Percentiles rank a stretch among this genome's conserved stretches.
Evolutionary conservation across 345 rosid species (phyloP).

Genomic region (Nasturtium officinale): DNA sequence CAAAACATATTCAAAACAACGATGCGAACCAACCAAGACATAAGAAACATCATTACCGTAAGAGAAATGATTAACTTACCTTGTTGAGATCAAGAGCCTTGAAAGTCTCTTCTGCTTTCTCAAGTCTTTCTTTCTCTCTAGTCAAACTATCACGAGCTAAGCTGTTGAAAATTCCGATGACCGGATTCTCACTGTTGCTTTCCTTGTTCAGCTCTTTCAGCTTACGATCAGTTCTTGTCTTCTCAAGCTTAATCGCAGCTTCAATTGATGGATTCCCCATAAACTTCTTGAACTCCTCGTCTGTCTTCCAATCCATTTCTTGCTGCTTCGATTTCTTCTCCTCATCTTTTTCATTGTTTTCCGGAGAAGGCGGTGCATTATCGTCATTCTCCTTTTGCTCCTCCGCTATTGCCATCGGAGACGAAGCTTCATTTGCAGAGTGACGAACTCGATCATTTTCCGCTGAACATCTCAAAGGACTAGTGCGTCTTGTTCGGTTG

Average conservation of each 20-base stretch:
- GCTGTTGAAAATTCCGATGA: conserved; percentile 58
- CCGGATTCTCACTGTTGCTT: conserved; percentile 52
- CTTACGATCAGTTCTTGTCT: conserved; percentile 89
- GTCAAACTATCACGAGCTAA: conserved; percentile 63
- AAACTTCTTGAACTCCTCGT: conserved; percentile 92
- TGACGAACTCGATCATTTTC: conserved; percentile 52
- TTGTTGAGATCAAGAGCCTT: conserved; percentile 92
- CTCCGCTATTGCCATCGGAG: conserved; percentile 53
- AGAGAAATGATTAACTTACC: conserved; percentile 44
- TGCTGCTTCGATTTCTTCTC: conserved; percentile 60
- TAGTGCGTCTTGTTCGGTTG: conserved; percentile 4
- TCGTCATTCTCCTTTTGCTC: conserved; percentile 43
- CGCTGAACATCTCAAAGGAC: conserved; percentile 44
- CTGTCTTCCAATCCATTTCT: conserved; percentile 88
- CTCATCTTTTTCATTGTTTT: conserved; percentile 36
- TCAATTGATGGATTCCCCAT: conserved; percentile 97
- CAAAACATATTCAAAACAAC: conserved; percentile 20
- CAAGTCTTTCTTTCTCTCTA: conserved; percentile 79
- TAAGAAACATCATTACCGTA: neutral
- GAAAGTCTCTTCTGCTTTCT: conserved; percentile 81
- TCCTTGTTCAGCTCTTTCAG: conserved; percentile 78
- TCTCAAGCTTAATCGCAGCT: conserved; percentile 95
- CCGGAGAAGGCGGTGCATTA: conserved; percentile 31
- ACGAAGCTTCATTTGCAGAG: conserved; percentile 25
- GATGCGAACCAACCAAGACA: neutral